Percentiles rank a stretch among this genome's conserved stretches.
Evolutionary conservation across 2,329 filamentous ascomycete species (phyloP).

Genomic region (Byssoonygena ceratinophila): DNA sequence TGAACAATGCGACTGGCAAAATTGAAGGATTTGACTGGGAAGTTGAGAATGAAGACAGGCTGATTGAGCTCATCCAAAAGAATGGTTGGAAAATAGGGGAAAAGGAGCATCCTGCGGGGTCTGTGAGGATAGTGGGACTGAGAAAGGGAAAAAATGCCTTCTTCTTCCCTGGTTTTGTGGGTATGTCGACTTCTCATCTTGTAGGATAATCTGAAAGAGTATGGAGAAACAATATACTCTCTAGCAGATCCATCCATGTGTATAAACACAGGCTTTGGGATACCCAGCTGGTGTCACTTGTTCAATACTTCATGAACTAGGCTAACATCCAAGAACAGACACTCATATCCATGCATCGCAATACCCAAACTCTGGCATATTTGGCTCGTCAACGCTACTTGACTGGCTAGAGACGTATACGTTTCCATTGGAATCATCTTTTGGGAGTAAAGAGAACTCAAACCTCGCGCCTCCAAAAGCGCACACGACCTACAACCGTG

Average conservation of each 20-base stretch:
- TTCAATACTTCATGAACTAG: neutral
- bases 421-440: conserved; percentile 78
- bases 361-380: conserved; percentile 88
- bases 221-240: neutral
- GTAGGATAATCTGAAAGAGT: neutral
- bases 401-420: conserved; percentile 93
- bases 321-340: conserved; percentile 44
- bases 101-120: conserved; percentile 9
- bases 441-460: conserved; percentile 35
- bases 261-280: neutral
- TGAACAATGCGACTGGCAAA: conserved; percentile 25
- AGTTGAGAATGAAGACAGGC: conserved; percentile 20
- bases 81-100: conserved; percentile 26
- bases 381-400: conserved; percentile 83
- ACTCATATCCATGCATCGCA: conserved; percentile 93
- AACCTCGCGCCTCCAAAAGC: conserved; percentile 22
- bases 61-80: conserved; percentile 23
- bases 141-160: conserved; percentile 36
- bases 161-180: conserved; percentile 41
- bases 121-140: conserved; percentile 27
- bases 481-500: conserved; percentile 58
- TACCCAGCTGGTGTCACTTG: no score
- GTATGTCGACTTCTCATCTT: conserved; percentile 21
- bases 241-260: neutral
- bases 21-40: conserved; percentile 30